Percentiles rank a stretch among this genome's conserved stretches.
phyloP scores from a whole-genome alignment of 768 basidiomycete genomes.

The Termitomyces sp. region DNA sequence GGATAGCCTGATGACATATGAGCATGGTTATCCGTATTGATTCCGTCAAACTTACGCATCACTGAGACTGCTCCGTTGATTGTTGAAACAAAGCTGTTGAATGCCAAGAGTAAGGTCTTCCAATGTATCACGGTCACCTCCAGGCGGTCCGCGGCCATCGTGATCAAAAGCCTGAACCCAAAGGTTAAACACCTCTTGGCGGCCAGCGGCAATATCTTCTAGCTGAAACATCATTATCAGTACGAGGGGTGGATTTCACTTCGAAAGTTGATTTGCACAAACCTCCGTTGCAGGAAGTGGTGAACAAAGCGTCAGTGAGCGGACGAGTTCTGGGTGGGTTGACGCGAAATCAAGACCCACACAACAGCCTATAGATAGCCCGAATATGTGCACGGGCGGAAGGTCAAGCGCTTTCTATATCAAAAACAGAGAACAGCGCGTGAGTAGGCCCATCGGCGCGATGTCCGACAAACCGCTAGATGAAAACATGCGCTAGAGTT shows the following conservation, averaged over 20 bases:
- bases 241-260: background rate
- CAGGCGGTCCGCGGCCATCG: conserved; percentile 5
- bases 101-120: conserved; percentile 14
- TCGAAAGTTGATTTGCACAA: background rate
- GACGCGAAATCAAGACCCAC: conserved; percentile 20
- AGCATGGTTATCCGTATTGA: background rate
- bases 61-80: conserved; percentile 8
- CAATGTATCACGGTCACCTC: conserved; percentile 7
- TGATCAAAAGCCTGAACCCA: conserved; percentile 17
- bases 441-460: background rate
- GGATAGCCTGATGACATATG: conserved; percentile 6
- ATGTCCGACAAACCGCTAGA: background rate
- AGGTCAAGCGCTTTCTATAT: conserved; percentile 21
- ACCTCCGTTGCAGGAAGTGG: conserved; percentile 22
- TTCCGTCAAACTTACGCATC: conserved; percentile 9
- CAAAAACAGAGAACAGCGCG: background rate
- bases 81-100: conserved; percentile 16
- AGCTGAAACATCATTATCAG: conserved; percentile 10
- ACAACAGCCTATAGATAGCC: conserved; percentile 19
- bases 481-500: background rate
- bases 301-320: conserved; percentile 21
- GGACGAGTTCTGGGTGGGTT: conserved; percentile 15
- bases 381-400: conserved; percentile 23
- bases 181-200: conserved; percentile 14
- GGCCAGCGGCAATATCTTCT: conserved; percentile 14